A percentile compares a stretch with the other conserved stretches of the same genome.
Evolutionary conservation across 768 basidiomycete species (phyloP).

Genomic region (Mycena haematopus): DNA sequence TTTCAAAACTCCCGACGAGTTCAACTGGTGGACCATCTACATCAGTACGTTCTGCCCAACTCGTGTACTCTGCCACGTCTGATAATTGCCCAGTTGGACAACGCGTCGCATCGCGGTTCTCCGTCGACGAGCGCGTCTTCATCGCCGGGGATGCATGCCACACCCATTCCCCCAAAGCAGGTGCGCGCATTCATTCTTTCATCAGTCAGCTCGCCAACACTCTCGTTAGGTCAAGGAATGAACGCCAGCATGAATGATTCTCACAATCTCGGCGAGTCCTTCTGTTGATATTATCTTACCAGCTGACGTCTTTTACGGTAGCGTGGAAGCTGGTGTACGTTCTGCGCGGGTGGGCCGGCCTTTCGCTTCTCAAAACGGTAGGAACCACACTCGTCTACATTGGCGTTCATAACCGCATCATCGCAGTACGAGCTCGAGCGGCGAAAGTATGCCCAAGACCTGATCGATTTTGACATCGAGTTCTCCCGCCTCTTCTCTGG

Average conservation of each 20-base stretch:
- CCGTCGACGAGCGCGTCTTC: conserved; percentile 68
- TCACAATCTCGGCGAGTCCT: conserved; percentile 63
- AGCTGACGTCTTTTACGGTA: conserved; percentile 23
- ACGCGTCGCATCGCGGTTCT: conserved; percentile 70
- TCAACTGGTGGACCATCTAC: conserved; percentile 80
- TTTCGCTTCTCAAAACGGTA: conserved; percentile 58
- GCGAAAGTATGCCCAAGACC: conserved; percentile 69
- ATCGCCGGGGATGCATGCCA: conserved; percentile 82
- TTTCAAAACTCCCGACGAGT: conserved; percentile 51
- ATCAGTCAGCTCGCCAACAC: background rate
- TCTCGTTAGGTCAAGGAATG: conserved; percentile 68
- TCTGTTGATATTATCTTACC: background rate
- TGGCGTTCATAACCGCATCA: background rate
- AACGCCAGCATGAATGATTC: conserved; percentile 80
- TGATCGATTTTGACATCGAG: conserved; percentile 74
- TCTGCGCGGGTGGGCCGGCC: conserved; percentile 57
- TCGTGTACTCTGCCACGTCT: background rate
- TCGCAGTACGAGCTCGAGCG: conserved; percentile 74
- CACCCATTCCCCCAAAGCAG: conserved; percentile 71
- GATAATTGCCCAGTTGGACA: conserved; percentile 61
- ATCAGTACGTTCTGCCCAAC: conserved; percentile 52
- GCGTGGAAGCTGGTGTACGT: conserved; percentile 70
- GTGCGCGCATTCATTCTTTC: conserved; percentile 36
- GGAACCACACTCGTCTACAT: conserved; percentile 19
- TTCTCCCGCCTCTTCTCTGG: conserved; percentile 73